Base-by-base conservation (phyloP, 2,329 filamentous ascomycete species). In the Nannizziopsis barbatae region DNA sequence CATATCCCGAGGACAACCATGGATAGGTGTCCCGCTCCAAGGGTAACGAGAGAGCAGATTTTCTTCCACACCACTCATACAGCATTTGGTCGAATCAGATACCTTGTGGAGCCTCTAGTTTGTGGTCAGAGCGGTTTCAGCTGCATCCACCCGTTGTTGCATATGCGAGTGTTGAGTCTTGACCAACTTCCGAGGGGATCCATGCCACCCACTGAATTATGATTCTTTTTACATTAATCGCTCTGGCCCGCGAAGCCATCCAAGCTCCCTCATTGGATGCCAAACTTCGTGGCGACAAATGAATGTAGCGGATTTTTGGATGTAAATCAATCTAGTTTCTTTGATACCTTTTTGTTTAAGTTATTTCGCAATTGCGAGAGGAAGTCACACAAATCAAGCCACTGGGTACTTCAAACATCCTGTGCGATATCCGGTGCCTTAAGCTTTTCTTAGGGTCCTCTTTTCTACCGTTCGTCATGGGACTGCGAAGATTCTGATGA, bases 81-180 rank as follows among this genome's bases (percentile, higher is more conserved):
- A 7, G 22, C 22, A 7, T 27, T 7, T 39, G 20, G 8, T 40
- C 44, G 33, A 46, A 40, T 46, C 45, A 41, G 30, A 42, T 33
- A 42, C 43, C n/a, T 18, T 32, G 31, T 49, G 50, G 31, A 50
- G 44, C 43, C 45, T 42, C 35, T 39, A 45, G 49, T 37, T 18
- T 47, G 50, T 53, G 53, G 51, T 48, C 51, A 53, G 39, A 49
- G 46, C 46, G 53, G 54, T 55, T 57, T 57, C 55, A 55, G 51
- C 57, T 59, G 57, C 57, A 58, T 49, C 54, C 48, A 56, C 52
- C 57, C 57, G 57, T 53, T 47, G 48, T 52, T 57, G 57, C 57
- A 59, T 59, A 59, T 59, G 57, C 57, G 52, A 59, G 56, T 57
- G 52, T 54, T 50, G 52, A 59, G 56, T 57, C 52, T 54, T 50